Evolutionary conservation across 1,284 basidiomycete genomes (phyloP).

Genomic region (Pseudozyma pruni): DNA sequence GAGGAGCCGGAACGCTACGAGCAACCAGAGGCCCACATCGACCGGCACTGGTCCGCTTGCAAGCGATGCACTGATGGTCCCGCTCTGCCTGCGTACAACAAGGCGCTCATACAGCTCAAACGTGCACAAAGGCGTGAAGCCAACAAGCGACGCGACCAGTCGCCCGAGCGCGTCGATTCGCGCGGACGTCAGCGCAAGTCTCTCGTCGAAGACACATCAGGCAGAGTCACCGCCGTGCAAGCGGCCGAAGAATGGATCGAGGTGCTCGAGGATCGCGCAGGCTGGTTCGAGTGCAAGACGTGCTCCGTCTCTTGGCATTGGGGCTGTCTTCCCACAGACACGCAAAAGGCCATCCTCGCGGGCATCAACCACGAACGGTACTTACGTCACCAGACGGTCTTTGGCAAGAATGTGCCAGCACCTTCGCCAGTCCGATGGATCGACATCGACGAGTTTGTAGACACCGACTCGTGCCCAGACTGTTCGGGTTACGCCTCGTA

Average conservation of each 20-base stretch:
- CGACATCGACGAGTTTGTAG: slow-evolving; percentile 34
- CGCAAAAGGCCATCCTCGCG: slow-evolving; percentile 30
- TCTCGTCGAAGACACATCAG: slow-evolving; percentile 31
- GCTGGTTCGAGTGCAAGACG: slow-evolving; percentile 51
- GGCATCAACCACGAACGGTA: slow-evolving; percentile 31
- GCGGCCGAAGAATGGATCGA: slow-evolving; percentile 37
- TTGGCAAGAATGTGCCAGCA: slow-evolving; percentile 14
- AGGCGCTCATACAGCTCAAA: slow-evolving; percentile 26
- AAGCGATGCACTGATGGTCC: slow-evolving; percentile 38
- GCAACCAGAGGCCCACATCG: slow-evolving; percentile 18
- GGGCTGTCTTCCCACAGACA: slow-evolving; percentile 39
- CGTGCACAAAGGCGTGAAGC: slow-evolving; percentile 18
- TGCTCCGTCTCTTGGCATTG: slow-evolving; percentile 53
- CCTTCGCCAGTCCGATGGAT: slow-evolving; percentile 23
- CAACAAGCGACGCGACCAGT: slow-evolving; percentile 28
- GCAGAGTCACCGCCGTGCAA: slow-evolving; percentile 23
- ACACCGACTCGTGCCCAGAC: slow-evolving; percentile 36
- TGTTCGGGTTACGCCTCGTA: slow-evolving; percentile 32
- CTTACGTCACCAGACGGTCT: slow-evolving; percentile 22
- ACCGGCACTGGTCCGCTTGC: slow-evolving; percentile 38
- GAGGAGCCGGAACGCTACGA: slow-evolving; percentile 15
- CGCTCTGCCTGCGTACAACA: slow-evolving; percentile 26
- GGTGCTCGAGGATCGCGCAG: slow-evolving; percentile 42
- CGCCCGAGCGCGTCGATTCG: slow-evolving; percentile 23
- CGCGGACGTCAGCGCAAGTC: slow-evolving; percentile 24